Evolutionary conservation across 1,139 yeast species (phyloP).

Genomic region (Kurtzmaniella quercitrusa): DNA sequence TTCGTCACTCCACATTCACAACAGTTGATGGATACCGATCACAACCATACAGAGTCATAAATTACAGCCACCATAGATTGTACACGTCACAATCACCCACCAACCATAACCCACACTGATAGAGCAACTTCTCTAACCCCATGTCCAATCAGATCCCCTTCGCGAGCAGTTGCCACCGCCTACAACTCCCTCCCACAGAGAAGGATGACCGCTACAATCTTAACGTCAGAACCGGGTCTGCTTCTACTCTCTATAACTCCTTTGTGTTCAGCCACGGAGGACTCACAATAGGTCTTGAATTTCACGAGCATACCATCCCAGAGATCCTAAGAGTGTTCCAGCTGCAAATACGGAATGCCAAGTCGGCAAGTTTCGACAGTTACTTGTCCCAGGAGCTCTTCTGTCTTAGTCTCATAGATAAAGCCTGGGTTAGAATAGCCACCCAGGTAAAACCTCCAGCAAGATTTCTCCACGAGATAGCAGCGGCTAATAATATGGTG

Average conservation of each 20-base stretch:
- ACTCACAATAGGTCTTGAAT: constrained; percentile 51
- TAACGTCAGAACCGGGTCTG: constrained; percentile 64
- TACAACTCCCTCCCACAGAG: constrained; percentile 44
- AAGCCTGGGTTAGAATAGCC: constrained; percentile 48
- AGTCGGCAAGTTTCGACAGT: constrained; percentile 28
- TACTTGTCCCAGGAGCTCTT: constrained; percentile 56
- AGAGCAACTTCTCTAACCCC: no score
- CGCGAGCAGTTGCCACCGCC: constrained; percentile 44
- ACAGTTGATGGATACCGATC: no score
- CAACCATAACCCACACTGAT: no score
- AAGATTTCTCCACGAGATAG: constrained; percentile 56
- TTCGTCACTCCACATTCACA: no score
- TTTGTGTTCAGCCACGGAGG: constrained; percentile 67
- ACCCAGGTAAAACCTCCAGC: constrained; percentile 41
- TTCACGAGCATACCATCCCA: constrained; percentile 30
- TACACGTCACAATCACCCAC: no score
- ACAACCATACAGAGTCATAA: no score
- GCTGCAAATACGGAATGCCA: constrained; percentile 25
- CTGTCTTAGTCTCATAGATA: constrained; percentile 51
- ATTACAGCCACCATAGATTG: no score
- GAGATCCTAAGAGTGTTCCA: constrained; percentile 25
- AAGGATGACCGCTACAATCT: constrained; percentile 45
- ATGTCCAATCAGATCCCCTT: constrained; percentile 48
- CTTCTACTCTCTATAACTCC: constrained; percentile 54
- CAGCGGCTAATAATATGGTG: constrained; percentile 44